phyloP scores from a whole-genome alignment of 768 basidiomycete species.

The Mycena crocata region DNA sequence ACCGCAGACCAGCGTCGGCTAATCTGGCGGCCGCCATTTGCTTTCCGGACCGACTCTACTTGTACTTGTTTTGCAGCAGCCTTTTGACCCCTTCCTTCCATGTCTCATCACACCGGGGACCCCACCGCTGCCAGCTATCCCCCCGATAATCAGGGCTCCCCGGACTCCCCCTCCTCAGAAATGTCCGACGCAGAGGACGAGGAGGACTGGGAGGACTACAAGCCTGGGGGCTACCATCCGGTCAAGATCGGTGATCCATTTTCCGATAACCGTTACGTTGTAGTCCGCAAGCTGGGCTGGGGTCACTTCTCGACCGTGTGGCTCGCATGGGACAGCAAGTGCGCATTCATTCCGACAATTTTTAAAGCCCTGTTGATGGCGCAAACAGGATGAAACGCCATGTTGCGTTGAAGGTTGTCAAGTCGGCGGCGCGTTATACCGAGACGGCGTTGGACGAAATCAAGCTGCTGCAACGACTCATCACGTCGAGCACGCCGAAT shows the following conservation, averaged over 20 bases:
- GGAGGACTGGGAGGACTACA: slow-evolving; percentile 92
- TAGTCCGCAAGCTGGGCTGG: slow-evolving; percentile 96
- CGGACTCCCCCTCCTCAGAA: slow-evolving; percentile 24
- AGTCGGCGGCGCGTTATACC: slow-evolving; percentile 95
- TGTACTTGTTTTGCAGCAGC: slow-evolving; percentile 14
- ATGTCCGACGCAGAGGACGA: slow-evolving; percentile 69
- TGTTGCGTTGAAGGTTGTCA: slow-evolving; percentile 99
- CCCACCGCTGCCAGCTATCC: slow-evolving; percentile 22
- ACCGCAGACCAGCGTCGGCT: not conserved
- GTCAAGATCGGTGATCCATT: slow-evolving; percentile 95
- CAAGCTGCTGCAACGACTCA: slow-evolving; percentile 95
- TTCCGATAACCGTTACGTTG: slow-evolving; percentile 86
- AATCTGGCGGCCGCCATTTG: slow-evolving; percentile 1
- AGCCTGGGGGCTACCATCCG: slow-evolving; percentile 89
- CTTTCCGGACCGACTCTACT: slow-evolving; percentile 13
- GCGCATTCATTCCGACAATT: slow-evolving; percentile 40
- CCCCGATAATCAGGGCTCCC: slow-evolving; percentile 24
- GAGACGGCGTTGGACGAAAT: slow-evolving; percentile 99
- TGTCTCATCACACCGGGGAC: slow-evolving; percentile 32
- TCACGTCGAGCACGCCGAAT: slow-evolving; percentile 80
- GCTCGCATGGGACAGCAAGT: slow-evolving; percentile 89
- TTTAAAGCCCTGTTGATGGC: slow-evolving; percentile 32
- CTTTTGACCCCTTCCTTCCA: not conserved
- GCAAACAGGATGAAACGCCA: slow-evolving; percentile 86
- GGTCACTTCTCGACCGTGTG: slow-evolving; percentile 96